Base-by-base conservation (phyloP, 2,329 filamentous ascomycete species). In the Fusarium newnesense region DNA sequence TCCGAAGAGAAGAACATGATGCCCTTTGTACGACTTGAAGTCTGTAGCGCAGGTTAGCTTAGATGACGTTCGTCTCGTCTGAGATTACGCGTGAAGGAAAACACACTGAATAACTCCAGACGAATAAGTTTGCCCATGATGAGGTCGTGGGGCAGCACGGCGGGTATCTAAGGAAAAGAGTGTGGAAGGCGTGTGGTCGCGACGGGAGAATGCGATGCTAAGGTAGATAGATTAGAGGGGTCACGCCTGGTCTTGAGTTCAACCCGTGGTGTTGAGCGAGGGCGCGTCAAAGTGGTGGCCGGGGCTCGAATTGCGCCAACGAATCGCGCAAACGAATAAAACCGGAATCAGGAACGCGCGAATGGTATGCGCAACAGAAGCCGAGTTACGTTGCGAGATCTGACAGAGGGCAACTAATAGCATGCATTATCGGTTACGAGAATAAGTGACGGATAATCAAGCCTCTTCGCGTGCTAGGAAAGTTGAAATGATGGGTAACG, bases 11-110 rank as follows among this genome's bases (percentile, higher is more conserved):
- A 99, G 90, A 69, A 90, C 92, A 85, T 99, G 96, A 79, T 98
- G 95, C 66, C 95, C 96, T 83, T 97, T 97, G 87, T 99, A 99
- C 78, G 96, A 98, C 86, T 99, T 99, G 91, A 99, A 99, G 86
- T 99, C 94, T 96, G 79, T 34, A 54, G 28, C 44, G 26, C 30
- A 59, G 42, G 70, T 79, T 61, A 79, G 76, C 36, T 47, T 44
- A 32, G 50, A 64, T 54, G 32, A 18, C 26, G 42, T 19, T 43
- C 40, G 40, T 61, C 44, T 64, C 60, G 54, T 60, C 37, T 28
- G 47, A 34, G 16, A 49, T 49, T 24, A 36, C 52, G 34, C 43
- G 28, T 19, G 30, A 54, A 49, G 44, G 46, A 63, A 30, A 49
- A 86, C 91, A 75, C 87, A 96, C 94, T 98, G 86, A 93, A 97